A percentile compares a stretch with the other conserved stretches of the same genome.
Evolutionary conservation across 108 stramenopile genomes (phyloP).

Genomic region (Cyclotella atomus): DNA sequence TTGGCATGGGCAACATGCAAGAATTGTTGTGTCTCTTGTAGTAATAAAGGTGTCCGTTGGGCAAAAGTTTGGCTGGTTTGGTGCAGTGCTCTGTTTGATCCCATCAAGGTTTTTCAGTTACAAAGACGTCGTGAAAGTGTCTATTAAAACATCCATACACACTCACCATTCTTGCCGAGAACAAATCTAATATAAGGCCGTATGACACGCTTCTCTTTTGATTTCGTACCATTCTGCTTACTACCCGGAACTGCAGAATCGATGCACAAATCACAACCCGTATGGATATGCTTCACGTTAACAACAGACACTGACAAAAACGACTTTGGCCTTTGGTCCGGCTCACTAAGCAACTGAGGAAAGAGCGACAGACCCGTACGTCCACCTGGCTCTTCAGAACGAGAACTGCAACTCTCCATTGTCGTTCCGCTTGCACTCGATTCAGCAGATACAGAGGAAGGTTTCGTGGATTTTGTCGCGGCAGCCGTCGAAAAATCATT

Average conservation of each 20-base stretch:
- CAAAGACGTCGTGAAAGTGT: neutral
- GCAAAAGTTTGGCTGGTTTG: slow-evolving; percentile 22
- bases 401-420: neutral
- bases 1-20: slow-evolving; percentile 41
- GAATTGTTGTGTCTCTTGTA: slow-evolving; percentile 37
- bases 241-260: neutral
- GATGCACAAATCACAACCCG: slow-evolving; percentile 20
- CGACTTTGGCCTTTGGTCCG: slow-evolving; percentile 13
- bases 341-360: slow-evolving; percentile 26
- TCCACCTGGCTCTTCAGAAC: neutral
- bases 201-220: slow-evolving; percentile 17
- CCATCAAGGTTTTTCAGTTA: neutral
- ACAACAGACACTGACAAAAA: slow-evolving; percentile 41
- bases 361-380: neutral
- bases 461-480: neutral
- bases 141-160: neutral
- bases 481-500: neutral
- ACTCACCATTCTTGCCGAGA: slow-evolving; percentile 31
- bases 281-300: slow-evolving; percentile 34
- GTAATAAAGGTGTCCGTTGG: slow-evolving; percentile 33
- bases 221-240: neutral
- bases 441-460: neutral
- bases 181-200: slow-evolving; percentile 47
- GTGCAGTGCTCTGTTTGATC: slow-evolving; percentile 26
- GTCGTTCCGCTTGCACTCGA: neutral